Base-by-base conservation (phyloP, 2,329 filamentous ascomycete species). In the Aspergillus candidus region DNA sequence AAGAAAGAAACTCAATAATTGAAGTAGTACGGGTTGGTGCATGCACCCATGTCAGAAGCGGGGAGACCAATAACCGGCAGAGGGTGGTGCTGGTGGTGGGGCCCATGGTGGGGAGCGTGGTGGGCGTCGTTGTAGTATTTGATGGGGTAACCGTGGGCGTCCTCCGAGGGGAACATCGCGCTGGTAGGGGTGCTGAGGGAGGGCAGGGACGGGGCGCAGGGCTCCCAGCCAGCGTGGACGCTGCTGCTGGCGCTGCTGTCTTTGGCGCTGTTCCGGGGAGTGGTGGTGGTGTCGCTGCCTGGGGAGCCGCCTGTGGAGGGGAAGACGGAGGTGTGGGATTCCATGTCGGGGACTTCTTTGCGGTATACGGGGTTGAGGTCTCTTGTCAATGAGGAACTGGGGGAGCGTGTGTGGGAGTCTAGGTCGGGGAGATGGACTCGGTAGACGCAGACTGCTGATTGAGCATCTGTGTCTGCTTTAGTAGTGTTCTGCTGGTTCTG, bases 351-450 rank as follows among this genome's bases (percentile, higher is more conserved):
- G 22, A 52, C 39, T 31, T 50, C 45, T 13, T 49, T 48, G 8
- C 50, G 43, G 17, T 48, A 50, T 1, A 48, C 36, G 11, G 40
- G 39, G 36, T 54, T 51, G 15, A 45, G 22, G 17, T 48, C 46
- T 14, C 44, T 36, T 13, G 52, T 49, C 17, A 48, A 40, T 3
- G 32, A 35, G 11, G 49, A 39, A 6, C 30, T 32, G 13, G 57
- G 50, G 0, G 54, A 53, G 31, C 45, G 45, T 10, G 50, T 32
- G 29, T 51, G 48, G 12, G 48, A 36, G 18, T 56, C 54, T 11
- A 54, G 43, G 22, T 60, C 52, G 6, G 59, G 60, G n/a, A 63
- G 55, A 38, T 61, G 57, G 4, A 57, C 51, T 7, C 52, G 60
- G 15, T 54, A 55, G 17, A 63, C 55, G 14, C 43, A 60, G 6